A percentile compares a stretch with the other conserved stretches of the same genome.
These are phyloP conservation scores for Beauveria caledonica DNA, from an alignment of 2,329 filamentous ascomycete genomes.

Conservation along the genomic window DNA sequence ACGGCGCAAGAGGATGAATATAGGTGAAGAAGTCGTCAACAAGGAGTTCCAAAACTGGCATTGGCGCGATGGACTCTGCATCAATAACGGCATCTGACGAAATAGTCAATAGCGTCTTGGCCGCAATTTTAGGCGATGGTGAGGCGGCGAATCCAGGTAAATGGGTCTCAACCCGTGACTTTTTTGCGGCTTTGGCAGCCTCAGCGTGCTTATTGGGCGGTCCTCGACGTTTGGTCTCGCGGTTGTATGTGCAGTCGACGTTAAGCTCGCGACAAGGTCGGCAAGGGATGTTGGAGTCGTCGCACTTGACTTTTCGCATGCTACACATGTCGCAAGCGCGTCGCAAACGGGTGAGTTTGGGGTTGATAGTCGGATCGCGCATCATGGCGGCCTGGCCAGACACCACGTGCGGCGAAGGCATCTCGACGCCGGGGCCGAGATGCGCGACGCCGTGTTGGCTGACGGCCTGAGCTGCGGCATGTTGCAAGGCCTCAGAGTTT, in stretches of 20 bases:
- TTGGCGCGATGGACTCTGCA: conserved; percentile 63
- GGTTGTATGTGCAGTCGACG: conserved; percentile 49
- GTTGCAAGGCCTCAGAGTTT: conserved; percentile 30
- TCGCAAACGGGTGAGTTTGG: conserved; percentile 47
- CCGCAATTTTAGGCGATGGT: conserved; percentile 37
- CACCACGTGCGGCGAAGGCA: conserved; percentile 19
- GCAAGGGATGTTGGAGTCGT: conserved; percentile 48
- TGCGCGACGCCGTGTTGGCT: conserved; percentile 20
- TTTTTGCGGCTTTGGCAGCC: conserved; percentile 46
- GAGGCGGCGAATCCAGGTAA: conserved; percentile 20
- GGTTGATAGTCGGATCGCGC: conserved; percentile 35
- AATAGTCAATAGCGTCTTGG: conserved; percentile 41
- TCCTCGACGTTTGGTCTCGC: conserved; percentile 50
- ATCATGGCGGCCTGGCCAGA: conserved; percentile 13
- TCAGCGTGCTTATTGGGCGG: conserved; percentile 53
- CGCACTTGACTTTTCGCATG: conserved; percentile 54
- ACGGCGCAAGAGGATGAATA: conserved; percentile 67
- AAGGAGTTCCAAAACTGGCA: conserved; percentile 58
- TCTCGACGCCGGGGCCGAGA: conserved; percentile 15
- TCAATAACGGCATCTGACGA: conserved; percentile 36
- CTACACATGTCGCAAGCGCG: conserved; percentile 56
- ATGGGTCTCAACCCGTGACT: conserved; percentile 30
- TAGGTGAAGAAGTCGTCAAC: conserved; percentile 81
- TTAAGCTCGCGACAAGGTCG: conserved; percentile 47
- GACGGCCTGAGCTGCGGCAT: conserved; percentile 29